Base-by-base conservation (phyloP, 768 basidiomycete genomes). In the Pleurotus giganteus region DNA sequence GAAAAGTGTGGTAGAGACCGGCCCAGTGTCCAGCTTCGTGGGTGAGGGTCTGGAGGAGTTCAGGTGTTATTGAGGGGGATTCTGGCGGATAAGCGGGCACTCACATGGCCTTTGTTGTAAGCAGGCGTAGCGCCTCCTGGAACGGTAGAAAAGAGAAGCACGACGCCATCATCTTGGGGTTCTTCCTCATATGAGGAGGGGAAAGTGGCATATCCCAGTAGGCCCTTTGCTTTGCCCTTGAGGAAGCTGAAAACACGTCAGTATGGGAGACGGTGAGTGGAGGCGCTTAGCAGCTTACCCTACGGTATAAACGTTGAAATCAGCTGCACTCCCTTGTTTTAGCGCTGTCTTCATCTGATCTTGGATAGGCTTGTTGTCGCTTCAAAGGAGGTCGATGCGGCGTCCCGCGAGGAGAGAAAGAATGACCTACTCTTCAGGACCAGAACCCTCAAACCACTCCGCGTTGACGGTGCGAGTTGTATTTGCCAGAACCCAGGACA, bases 1-100 rank as follows among this genome's bases (percentile, higher is more conserved):
- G 77, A 76, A 82, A 83, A 26, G 81, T 81, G 68, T 83, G 81
- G 66, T 74, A 82, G 21, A 83, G 72, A 26, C 82, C 82, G 55
- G 80, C 68, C 81, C 82, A 84, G 67, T 83, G 81, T 17, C 82
- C 80, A 49, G 73, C 76, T 65, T 84, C 83, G 62, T 84, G 83
- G n/a, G 76, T 80, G 57, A 79, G 60, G 41, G 78, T 84, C 65
- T 76, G 57, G 4, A 46, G n/a, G n/a, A n/a, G n/a, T n/a, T n/a
- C 23, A 17, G 19, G 59, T 26, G 21, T 44, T 53, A 44, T 60
- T 66, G 54, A 31, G 15, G 15, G 8, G 26, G 27, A 42, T 43
- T 41, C 58, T 55, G 66, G 32, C 57, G 67, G 64, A 24, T 50
- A 26, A 21, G 19, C 2, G 4, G 15, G 24, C 29, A 56, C 67